Percentiles rank a stretch among this genome's conserved stretches.
These are phyloP conservation scores for Lecanicillium sp. DNA, from an alignment of 2,329 filamentous ascomycete genomes.

Conservation along the genomic window DNA sequence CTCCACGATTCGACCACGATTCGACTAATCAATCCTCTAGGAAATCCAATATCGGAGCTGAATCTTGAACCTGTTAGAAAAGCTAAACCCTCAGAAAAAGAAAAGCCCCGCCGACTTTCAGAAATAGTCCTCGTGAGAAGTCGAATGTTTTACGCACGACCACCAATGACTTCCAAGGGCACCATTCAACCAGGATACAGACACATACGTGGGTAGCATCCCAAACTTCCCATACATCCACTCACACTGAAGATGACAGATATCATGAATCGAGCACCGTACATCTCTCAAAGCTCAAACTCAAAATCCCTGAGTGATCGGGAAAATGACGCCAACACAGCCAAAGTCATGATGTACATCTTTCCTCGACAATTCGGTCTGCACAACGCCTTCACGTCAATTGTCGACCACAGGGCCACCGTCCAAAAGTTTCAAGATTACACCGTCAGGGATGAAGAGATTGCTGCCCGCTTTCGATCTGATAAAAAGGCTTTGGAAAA, in stretches of 20 bases:
- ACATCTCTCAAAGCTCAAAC: not conserved
- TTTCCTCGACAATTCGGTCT: slow-evolving; percentile 87
- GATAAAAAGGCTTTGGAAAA: slow-evolving; percentile 13
- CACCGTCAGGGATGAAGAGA: slow-evolving; percentile 78
- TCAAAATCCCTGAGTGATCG: not conserved
- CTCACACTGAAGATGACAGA: slow-evolving; percentile 45
- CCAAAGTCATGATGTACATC: slow-evolving; percentile 82
- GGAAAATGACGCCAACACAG: slow-evolving; percentile 41
- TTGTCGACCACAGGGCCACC: slow-evolving; percentile 58
- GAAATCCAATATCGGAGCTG: slow-evolving; percentile 45
- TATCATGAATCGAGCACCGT: slow-evolving; percentile 66
- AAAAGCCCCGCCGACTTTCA: slow-evolving; percentile 31
- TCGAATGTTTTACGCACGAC: slow-evolving; percentile 79
- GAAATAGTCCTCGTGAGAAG: slow-evolving; percentile 72
- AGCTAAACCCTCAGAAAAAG: not conserved
- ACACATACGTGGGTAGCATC: slow-evolving; percentile 62
- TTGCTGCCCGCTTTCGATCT: slow-evolving; percentile 33
- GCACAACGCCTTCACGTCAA: slow-evolving; percentile 84
- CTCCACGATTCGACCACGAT: too few species aligned
- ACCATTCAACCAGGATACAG: slow-evolving; percentile 67
- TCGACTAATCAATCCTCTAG: too few species aligned
- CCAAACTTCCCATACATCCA: not conserved
- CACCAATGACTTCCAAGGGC: slow-evolving; percentile 62
- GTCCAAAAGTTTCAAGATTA: slow-evolving; percentile 77
- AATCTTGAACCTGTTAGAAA: slow-evolving; percentile 20